Evolutionary conservation across 352 stramenopile genomes (phyloP).

Genomic region (Pythium guiyangense): DNA sequence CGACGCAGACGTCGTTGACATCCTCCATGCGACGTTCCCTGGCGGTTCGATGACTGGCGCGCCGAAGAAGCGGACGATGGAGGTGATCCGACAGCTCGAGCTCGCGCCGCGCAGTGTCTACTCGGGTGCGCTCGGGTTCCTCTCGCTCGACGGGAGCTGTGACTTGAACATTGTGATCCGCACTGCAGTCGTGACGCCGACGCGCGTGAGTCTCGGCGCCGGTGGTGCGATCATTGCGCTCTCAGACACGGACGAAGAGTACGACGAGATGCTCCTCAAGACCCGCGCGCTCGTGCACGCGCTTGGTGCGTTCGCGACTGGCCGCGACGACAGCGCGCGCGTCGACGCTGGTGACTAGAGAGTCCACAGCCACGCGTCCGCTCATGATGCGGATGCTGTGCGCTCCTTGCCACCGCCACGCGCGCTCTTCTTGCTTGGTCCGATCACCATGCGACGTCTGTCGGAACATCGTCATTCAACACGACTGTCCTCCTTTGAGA

Average conservation of each 20-base stretch:
- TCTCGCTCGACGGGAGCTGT: slow-evolving; percentile 93
- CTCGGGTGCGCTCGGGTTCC: slow-evolving; percentile 92
- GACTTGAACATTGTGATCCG: slow-evolving; percentile 99
- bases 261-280: slow-evolving; percentile 93
- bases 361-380: neutral
- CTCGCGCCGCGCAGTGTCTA: slow-evolving; percentile 90
- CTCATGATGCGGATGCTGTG: neutral
- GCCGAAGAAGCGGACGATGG: slow-evolving; percentile 95
- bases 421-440: neutral
- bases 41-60: slow-evolving; percentile 97
- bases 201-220: slow-evolving; percentile 86
- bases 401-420: neutral
- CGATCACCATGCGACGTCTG: no score
- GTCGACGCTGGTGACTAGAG: slow-evolving; percentile 5
- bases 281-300: slow-evolving; percentile 62
- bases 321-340: slow-evolving; percentile 28
- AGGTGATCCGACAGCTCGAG: slow-evolving; percentile 94
- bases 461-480: no score
- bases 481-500: no score
- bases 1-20: slow-evolving; percentile 78
- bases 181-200: slow-evolving; percentile 87
- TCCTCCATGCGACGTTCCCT: slow-evolving; percentile 93
- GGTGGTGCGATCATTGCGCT: slow-evolving; percentile 95
- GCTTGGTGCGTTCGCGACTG: slow-evolving; percentile 50
- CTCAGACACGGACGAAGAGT: slow-evolving; percentile 92